Evolutionary conservation across 1,284 basidiomycete genomes (phyloP).

Genomic region (Tilletia caries): DNA sequence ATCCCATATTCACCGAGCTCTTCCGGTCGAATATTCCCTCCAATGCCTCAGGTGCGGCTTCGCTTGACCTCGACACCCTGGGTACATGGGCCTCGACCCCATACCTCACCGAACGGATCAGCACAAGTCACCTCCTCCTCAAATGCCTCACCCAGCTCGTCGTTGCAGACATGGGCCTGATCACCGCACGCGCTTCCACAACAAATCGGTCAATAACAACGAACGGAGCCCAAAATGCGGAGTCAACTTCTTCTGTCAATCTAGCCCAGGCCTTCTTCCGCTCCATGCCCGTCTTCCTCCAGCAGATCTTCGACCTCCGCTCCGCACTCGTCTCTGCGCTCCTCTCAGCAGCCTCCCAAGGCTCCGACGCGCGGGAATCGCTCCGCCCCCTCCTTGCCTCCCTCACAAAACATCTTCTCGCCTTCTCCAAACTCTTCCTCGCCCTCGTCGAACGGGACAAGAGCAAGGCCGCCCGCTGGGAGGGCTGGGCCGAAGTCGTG

Average conservation of each 20-base stretch:
- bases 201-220: slow-evolving; percentile 3
- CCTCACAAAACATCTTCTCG: slow-evolving; percentile 47
- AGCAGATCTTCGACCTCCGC: slow-evolving; percentile 23
- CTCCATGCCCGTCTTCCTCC: slow-evolving; percentile 39
- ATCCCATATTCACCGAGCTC: slow-evolving; percentile 43
- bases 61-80: slow-evolving; percentile 24
- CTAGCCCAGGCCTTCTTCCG: slow-evolving; percentile 45
- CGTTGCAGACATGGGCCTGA: slow-evolving; percentile 43
- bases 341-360: not conserved
- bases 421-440: slow-evolving; percentile 49
- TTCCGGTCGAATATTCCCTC: slow-evolving; percentile 40
- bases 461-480: slow-evolving; percentile 45
- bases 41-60: slow-evolving; percentile 12
- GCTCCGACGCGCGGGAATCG: not conserved
- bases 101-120: slow-evolving; percentile 34
- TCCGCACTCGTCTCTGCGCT: slow-evolving; percentile 9
- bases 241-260: slow-evolving; percentile 30
- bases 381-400: slow-evolving; percentile 21
- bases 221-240: not conserved
- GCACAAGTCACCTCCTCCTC: slow-evolving; percentile 47
- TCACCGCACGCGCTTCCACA: slow-evolving; percentile 25
- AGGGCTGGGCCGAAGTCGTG: slow-evolving; percentile 47
- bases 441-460: slow-evolving; percentile 41
- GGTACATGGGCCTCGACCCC: slow-evolving; percentile 36
- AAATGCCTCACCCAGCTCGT: slow-evolving; percentile 42